These are phyloP conservation scores for Ustilago lituana DNA, from an alignment of 1,284 basidiomycete genomes.

Conservation along the genomic window DNA sequence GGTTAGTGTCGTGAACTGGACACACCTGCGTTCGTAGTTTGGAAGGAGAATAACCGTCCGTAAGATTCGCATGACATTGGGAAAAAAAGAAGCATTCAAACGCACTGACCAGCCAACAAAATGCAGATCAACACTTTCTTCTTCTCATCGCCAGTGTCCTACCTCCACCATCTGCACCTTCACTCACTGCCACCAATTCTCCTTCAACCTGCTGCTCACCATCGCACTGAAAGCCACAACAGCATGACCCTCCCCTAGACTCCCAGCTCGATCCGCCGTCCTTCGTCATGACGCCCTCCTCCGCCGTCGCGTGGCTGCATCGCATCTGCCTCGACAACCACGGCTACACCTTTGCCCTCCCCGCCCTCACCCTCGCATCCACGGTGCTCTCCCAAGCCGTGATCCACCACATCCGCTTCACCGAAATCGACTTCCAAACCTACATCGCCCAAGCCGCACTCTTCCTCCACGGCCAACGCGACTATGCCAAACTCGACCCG, in stretches of 20 bases:
- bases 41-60: no score
- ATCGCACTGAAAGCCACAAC: neutral
- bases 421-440: conserved; percentile 98
- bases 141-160: conserved; percentile 7
- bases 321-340: conserved; percentile 34
- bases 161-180: no score
- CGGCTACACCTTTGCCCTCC: conserved; percentile 33
- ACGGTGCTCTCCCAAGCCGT: conserved; percentile 19
- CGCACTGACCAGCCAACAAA: conserved; percentile 25
- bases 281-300: conserved; percentile 19
- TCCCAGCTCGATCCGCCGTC: neutral
- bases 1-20: no score
- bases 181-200: neutral
- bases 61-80: no score
- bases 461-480: conserved; percentile 82
- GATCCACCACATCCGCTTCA: conserved; percentile 68
- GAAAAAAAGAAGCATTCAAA: neutral
- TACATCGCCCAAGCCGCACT: conserved; percentile 87
- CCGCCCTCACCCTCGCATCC: conserved; percentile 23
- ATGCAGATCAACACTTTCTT: conserved; percentile 13
- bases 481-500: conserved; percentile 78
- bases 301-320: conserved; percentile 20
- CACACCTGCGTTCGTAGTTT: no score
- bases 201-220: neutral
- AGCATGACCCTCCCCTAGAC: conserved; percentile 10